Evolutionary conservation across 1,139 yeast genomes (phyloP), one percentile per base, ranked within the genome.

Genomic region (Yamadazyma blattariae): DNA sequence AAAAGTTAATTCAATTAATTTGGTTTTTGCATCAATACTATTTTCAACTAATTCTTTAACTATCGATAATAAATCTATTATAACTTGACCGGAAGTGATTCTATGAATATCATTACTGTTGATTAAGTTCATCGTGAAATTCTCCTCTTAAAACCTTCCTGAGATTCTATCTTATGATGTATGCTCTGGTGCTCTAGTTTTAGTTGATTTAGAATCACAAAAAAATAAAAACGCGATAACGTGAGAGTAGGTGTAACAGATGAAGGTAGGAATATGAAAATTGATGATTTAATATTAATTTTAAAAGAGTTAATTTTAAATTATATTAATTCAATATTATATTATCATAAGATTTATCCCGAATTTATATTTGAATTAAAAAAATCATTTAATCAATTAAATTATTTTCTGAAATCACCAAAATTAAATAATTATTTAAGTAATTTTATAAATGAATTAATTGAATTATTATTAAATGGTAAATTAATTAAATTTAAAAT

Each of bases 21-120:
- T 67, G 17, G 95, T 75, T 20, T 68, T 56, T 0, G 97, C 95
- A 58, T 90, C 97, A 8, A 92, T 64, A 29, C 95, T 66, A 54
- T 92, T 92, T 51, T 92, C 98, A 2, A 92, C 69, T 9, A 90
- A 62, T 56, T 92, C 98, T 53, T 92, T 92, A 23, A 84, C 79
- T 0, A 87, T 84, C 1, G 90, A 77, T 0, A 77, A 67, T 25
- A 92, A 60, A 49, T 87, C 96, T 7, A 82, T 76, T 17, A 92
- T 85, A 14, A 92, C 97, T 56, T 92, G 97, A 0, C 97, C 97
- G 0, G 97, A 87, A 0, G 97, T 88, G 38, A 92, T 77, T 40
- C 74, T 69, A 45, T 85, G 88, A 8, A 89, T 71, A 46, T 83
- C 86, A 5, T 51, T 46, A 4, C 37, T 39, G 24, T 63, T 62